A percentile compares a stretch with the other conserved stretches of the same genome.
Conservation (phyloP, 805 yeast genomes). For the Yueomyces sinensis region DNA sequence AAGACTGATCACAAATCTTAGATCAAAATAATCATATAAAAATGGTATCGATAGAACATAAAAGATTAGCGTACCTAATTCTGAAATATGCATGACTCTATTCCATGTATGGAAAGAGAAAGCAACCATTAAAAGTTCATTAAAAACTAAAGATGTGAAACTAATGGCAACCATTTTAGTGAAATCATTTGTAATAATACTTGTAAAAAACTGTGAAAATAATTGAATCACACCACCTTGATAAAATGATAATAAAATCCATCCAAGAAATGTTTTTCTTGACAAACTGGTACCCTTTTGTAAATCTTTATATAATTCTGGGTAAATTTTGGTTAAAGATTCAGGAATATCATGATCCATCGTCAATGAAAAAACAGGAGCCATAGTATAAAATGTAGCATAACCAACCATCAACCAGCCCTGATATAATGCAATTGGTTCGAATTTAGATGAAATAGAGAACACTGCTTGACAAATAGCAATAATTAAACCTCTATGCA, state of each 20-base stretch:
- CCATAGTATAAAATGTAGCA: conserved; percentile 95
- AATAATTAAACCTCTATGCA: conserved; percentile 88
- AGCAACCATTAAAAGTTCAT: conserved; percentile 89
- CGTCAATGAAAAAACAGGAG: conserved; percentile 90
- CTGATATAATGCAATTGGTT: conserved; percentile 86
- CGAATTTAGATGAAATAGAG: conserved; percentile 75
- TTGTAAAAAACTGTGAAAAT: conserved; percentile 62
- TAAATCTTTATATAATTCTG: conserved; percentile 87
- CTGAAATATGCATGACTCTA: conserved; percentile 57
- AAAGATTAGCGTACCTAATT: conserved; percentile 51
- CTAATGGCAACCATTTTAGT: conserved; percentile 73
- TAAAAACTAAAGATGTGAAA: conserved; percentile 65
- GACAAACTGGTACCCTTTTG: conserved; percentile 81
- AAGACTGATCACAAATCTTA: conserved; percentile 43
- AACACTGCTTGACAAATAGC: conserved; percentile 92
- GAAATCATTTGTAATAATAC: conserved; percentile 42
- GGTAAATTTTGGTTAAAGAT: conserved; percentile 76
- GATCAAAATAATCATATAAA: conserved; percentile 73
- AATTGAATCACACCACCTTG: conserved; percentile 85
- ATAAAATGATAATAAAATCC: conserved; percentile 82
- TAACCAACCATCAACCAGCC: conserved; percentile 99
- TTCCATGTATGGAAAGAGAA: conserved; percentile 90
- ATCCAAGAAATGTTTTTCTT: conserved; percentile 74
- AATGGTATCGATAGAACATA: conserved; percentile 74
- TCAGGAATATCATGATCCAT: conserved; percentile 87